Evolutionary conservation across 768 basidiomycete species (phyloP).

Genomic region (Pulveroboletus ravenelii): DNA sequence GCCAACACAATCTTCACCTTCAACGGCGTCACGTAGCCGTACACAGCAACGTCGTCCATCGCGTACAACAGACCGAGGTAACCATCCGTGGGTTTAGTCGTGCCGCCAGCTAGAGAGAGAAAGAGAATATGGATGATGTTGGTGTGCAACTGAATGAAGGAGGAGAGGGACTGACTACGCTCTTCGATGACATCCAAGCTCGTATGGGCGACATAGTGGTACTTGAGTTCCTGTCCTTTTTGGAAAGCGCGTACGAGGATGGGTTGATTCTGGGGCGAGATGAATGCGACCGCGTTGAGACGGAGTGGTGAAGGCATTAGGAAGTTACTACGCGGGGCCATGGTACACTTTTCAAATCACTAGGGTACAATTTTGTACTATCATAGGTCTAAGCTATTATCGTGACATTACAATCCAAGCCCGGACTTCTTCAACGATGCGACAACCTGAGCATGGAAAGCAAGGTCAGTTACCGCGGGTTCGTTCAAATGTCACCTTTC

Average conservation of each 20-base stretch:
- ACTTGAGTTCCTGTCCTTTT: constrained; percentile 64
- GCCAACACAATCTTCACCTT: constrained; percentile 85
- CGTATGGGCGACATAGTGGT: constrained; percentile 89
- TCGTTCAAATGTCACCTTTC: not conserved
- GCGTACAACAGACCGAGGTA: constrained; percentile 83
- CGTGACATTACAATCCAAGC: not conserved
- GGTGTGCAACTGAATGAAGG: not conserved
- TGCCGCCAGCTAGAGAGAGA: constrained; percentile 24
- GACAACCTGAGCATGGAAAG: constrained; percentile 7
- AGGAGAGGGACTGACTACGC: constrained; percentile 54
- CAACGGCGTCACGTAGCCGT: constrained; percentile 86
- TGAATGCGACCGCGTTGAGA: constrained; percentile 79
- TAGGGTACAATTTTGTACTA: not conserved
- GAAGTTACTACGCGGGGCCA: not conserved
- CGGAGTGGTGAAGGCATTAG: constrained; percentile 64
- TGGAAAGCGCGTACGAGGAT: constrained; percentile 74
- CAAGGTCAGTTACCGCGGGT: constrained; percentile 1
- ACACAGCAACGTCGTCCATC: constrained; percentile 92
- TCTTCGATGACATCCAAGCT: constrained; percentile 90
- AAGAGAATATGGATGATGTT: not conserved
- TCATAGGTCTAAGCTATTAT: not conserved
- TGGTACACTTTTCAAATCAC: not conserved
- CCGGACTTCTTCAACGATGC: constrained; percentile 7
- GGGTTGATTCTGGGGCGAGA: constrained; percentile 75
- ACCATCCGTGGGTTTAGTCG: constrained; percentile 64